Base-by-base conservation (phyloP, 805 yeast genomes). In the Starmerella potacharoeniae region DNA sequence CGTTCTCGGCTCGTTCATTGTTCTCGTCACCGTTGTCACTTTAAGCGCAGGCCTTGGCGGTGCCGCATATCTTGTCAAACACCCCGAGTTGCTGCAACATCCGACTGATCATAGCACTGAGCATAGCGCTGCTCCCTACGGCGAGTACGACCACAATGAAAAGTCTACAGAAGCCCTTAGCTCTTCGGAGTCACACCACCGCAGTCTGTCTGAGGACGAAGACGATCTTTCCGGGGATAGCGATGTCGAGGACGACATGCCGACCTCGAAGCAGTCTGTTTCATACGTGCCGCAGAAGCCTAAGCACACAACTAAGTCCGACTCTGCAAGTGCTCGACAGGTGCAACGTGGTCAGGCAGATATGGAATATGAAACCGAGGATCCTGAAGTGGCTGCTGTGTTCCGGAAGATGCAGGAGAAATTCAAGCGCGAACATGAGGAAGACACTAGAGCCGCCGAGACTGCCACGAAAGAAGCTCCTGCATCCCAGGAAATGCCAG, bases 171-270 rank as follows among this genome's bases (percentile, higher is more conserved):
- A 36, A 1, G 39, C 30, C 17, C n/a, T 16, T 28, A 44, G 45
- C 45, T 29, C 22, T 9, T n/a, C 31, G n/a, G 53, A 34, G 36
- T 52, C 49, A 3, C 48, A 31, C 5, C 36, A n/a, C 13, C 28
- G 48, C 10, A 47, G 39, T 29, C 41, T 55, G 16, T 50, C 52
- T 7, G 60, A 57, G n/a, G 62, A 56, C 4, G 57, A 51, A 4
- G 57, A 48, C 43, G 60, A 57, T 44, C 54, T 53, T n/a, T 44
- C 60, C 2, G 60, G 53, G 22, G 62, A 57, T n/a, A 48, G 52
- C 16, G 62, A 52, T 14, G 34, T 28, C 22, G 50, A 46, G 41
- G 50, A 46, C 17, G 48, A 44, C n/a, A 5, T 44, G 35, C 48
- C 48, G 5, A 28, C 30, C 11, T 46, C 47, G 54, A 54, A 10